Conservation (phyloP, 2,329 filamentous ascomycete genomes). For the Tolypocladium capitatum region DNA sequence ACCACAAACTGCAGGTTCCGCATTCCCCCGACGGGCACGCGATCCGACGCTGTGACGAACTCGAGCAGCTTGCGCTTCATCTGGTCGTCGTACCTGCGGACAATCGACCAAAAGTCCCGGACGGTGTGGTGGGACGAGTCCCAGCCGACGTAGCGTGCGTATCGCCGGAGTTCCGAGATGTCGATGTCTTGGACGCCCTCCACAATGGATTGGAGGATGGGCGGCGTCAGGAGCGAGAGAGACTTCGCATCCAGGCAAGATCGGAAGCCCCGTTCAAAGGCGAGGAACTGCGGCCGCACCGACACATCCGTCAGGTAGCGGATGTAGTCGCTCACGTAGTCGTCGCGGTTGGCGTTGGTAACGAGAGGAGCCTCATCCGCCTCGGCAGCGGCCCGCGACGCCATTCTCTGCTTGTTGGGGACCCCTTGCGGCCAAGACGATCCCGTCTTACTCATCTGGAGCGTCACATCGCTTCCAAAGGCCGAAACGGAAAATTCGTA, state of each 20-base stretch:
- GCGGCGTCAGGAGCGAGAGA: constrained; percentile 56
- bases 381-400: constrained; percentile 11
- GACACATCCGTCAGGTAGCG: constrained; percentile 70
- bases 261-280: constrained; percentile 72
- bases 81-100: constrained; percentile 50
- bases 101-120: constrained; percentile 71
- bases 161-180: constrained; percentile 54
- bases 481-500: constrained; percentile 68
- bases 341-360: constrained; percentile 63
- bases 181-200: constrained; percentile 78
- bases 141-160: constrained; percentile 73
- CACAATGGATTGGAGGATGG: constrained; percentile 61
- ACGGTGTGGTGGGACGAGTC: constrained; percentile 56
- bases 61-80: constrained; percentile 71
- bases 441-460: constrained; percentile 35
- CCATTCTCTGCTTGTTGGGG: constrained; percentile 14
- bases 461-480: constrained; percentile 42
- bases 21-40: constrained; percentile 78
- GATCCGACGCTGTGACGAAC: constrained; percentile 88
- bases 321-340: constrained; percentile 76
- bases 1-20: constrained; percentile 73
- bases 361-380: constrained; percentile 55
- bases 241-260: constrained; percentile 59
- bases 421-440: constrained; percentile 42
- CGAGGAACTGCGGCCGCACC: constrained; percentile 60